A percentile compares a stretch with the other conserved stretches of the same genome.
phyloP scores from a whole-genome alignment of 192 early-diverging fungal genomes.

The Backusella tarrabulga region DNA sequence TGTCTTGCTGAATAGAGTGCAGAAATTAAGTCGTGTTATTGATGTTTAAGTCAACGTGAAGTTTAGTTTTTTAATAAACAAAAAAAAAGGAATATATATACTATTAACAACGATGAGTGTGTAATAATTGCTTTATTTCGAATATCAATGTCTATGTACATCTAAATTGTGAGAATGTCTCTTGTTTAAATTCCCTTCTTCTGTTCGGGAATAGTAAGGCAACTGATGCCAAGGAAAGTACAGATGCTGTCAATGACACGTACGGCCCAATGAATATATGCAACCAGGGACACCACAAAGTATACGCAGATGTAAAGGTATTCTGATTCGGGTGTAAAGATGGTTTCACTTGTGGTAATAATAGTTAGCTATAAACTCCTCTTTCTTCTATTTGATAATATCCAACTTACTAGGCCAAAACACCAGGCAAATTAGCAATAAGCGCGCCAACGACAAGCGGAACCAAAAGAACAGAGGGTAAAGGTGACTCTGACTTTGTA shows the following conservation, averaged over 20 bases:
- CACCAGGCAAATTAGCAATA: constrained; percentile 58
- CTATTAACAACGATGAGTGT: not conserved
- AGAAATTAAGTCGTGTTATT: constrained; percentile 94
- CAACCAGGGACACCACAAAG: constrained; percentile 67
- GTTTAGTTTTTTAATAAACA: not conserved
- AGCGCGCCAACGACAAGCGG: constrained; percentile 72
- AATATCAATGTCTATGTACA: not conserved
- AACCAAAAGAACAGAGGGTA: constrained; percentile 74
- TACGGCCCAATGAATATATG: constrained; percentile 84
- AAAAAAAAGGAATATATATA: not conserved
- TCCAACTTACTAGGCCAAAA: constrained; percentile 49
- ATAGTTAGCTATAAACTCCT: not conserved
- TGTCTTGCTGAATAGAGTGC: constrained; percentile 87
- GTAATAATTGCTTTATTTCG: no score
- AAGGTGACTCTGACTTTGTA: constrained; percentile 79
- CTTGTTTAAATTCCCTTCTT: not conserved
- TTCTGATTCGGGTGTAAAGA: constrained; percentile 67
- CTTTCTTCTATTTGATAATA: not conserved
- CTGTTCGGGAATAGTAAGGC: constrained; percentile 67
- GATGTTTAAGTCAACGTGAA: constrained; percentile 57
- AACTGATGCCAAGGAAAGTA: constrained; percentile 80
- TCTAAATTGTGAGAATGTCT: not conserved
- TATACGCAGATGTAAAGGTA: constrained; percentile 66
- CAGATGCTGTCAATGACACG: constrained; percentile 89
- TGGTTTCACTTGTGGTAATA: constrained; percentile 45